Conservation (phyloP, 2,329 filamentous ascomycete species). For the Paracoccidioides lutzii region DNA sequence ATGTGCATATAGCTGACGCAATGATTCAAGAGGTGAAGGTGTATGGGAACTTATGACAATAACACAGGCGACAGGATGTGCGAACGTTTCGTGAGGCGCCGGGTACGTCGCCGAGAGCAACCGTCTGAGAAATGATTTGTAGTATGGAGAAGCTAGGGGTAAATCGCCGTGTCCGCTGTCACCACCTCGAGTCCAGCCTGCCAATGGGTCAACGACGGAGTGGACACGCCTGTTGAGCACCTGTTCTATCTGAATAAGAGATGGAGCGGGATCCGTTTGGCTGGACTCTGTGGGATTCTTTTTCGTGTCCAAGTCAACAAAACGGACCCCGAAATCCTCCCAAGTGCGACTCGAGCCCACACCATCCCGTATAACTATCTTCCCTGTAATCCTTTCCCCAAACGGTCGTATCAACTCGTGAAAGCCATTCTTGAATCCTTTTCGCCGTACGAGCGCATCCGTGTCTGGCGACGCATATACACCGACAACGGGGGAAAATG, state of each 20-base stretch:
- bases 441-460: slow-evolving; percentile 63
- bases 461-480: slow-evolving; percentile 80
- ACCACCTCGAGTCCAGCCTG: slow-evolving; percentile 18
- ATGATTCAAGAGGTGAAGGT: slow-evolving; percentile 67
- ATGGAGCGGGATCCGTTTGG: slow-evolving; percentile 24
- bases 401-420: slow-evolving; percentile 81
- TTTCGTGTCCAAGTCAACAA: slow-evolving; percentile 54
- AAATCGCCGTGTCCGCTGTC: slow-evolving; percentile 18
- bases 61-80: slow-evolving; percentile 85
- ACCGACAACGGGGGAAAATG: slow-evolving; percentile 80
- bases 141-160: slow-evolving; percentile 57
- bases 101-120: slow-evolving; percentile 68
- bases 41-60: slow-evolving; percentile 91
- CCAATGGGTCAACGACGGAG: slow-evolving; percentile 49
- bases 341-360: slow-evolving; percentile 68
- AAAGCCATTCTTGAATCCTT: slow-evolving; percentile 72
- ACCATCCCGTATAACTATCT: slow-evolving; percentile 82
- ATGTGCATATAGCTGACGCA: slow-evolving; percentile 70
- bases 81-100: slow-evolving; percentile 80
- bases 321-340: slow-evolving; percentile 84
- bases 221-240: slow-evolving; percentile 68
- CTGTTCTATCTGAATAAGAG: slow-evolving; percentile 55
- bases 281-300: slow-evolving; percentile 24
- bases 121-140: slow-evolving; percentile 70
- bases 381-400: slow-evolving; percentile 75